phyloP scores from a whole-genome alignment of 2,329 filamentous ascomycete genomes.

The Xylaria sp. region DNA sequence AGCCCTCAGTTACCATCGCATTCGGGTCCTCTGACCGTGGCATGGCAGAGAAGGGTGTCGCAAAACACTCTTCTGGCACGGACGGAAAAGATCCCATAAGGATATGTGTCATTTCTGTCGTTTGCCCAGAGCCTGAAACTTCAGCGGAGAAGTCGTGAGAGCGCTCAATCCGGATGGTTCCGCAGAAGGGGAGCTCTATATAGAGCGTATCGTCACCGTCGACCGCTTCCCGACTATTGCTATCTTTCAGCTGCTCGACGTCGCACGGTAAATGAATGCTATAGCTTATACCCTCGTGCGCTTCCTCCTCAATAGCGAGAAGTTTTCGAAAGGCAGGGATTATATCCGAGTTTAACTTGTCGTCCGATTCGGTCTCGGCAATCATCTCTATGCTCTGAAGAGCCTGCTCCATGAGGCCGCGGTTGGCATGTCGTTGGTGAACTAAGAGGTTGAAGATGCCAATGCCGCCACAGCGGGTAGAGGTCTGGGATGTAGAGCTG shows the following conservation, averaged over 20 bases:
- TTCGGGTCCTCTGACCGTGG: not conserved
- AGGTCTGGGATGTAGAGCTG: slow-evolving; percentile 40
- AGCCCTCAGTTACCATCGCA: not conserved
- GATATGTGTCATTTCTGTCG: slow-evolving; percentile 5
- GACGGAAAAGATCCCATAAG: slow-evolving; percentile 8
- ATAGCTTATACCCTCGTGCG: slow-evolving; percentile 28
- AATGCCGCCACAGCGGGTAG: slow-evolving; percentile 16
- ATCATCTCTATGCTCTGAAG: slow-evolving; percentile 50
- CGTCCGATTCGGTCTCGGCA: slow-evolving; percentile 42
- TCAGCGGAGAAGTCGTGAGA: not conserved
- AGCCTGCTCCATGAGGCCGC: slow-evolving; percentile 55
- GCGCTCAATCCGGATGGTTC: slow-evolving; percentile 27
- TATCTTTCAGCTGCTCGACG: not conserved
- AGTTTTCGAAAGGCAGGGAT: slow-evolving; percentile 52
- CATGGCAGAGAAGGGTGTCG: not conserved
- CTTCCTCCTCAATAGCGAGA: slow-evolving; percentile 53
- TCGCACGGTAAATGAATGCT: slow-evolving; percentile 14
- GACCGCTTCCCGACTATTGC: not conserved
- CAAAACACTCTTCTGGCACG: not conserved
- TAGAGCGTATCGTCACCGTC: slow-evolving; percentile 13
- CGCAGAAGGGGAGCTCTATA: slow-evolving; percentile 34
- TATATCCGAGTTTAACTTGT: slow-evolving; percentile 44
- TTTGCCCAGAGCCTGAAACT: not conserved
- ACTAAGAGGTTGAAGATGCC: slow-evolving; percentile 49
- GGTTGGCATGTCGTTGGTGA: slow-evolving; percentile 57